Evolutionary conservation across 805 yeast genomes (phyloP).

Genomic region (Priceomyces fermenticarens): DNA sequence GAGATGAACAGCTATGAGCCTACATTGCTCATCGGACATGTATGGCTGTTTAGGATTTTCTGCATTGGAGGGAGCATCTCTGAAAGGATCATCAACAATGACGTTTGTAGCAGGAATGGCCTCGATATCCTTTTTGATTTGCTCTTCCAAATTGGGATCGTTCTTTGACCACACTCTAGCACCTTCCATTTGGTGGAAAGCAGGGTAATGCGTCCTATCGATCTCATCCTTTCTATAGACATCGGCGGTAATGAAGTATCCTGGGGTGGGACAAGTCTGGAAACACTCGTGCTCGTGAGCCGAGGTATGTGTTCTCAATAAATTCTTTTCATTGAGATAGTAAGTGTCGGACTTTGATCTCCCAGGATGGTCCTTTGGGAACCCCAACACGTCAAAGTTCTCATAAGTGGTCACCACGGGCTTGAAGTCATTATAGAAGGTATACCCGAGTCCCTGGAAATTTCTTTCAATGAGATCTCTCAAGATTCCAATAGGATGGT

Average conservation of each 20-base stretch:
- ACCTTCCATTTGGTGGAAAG: slow-evolving; percentile 97
- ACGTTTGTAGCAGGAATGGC: slow-evolving; percentile 65
- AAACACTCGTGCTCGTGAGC: slow-evolving; percentile 95
- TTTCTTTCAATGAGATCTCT: slow-evolving; percentile 68
- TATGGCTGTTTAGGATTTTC: slow-evolving; percentile 79
- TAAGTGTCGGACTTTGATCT: slow-evolving; percentile 91
- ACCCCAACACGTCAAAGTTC: slow-evolving; percentile 90
- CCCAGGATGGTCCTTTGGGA: slow-evolving; percentile 91
- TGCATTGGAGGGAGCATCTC: slow-evolving; percentile 44
- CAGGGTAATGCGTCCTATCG: slow-evolving; percentile 95
- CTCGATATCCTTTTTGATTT: slow-evolving; percentile 50
- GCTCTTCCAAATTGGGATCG: slow-evolving; percentile 42
- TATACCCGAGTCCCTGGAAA: slow-evolving; percentile 64
- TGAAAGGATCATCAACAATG: slow-evolving; percentile 69
- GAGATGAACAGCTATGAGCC: slow-evolving; percentile 69
- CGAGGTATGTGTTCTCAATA: slow-evolving; percentile 91
- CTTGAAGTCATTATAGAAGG: slow-evolving; percentile 73
- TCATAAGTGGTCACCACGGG: slow-evolving; percentile 82
- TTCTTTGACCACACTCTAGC: slow-evolving; percentile 77
- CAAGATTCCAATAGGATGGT: slow-evolving; percentile 90
- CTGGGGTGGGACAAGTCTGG: slow-evolving; percentile 62
- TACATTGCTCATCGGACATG: slow-evolving; percentile 69
- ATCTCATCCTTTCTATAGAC: slow-evolving; percentile 95
- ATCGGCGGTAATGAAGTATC: slow-evolving; percentile 91
- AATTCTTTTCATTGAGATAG: slow-evolving; percentile 68